Evolutionary conservation across 1,284 basidiomycete species (phyloP), one percentile per base, ranked within the genome.

Genomic region (Singerocomus inundabilis): DNA sequence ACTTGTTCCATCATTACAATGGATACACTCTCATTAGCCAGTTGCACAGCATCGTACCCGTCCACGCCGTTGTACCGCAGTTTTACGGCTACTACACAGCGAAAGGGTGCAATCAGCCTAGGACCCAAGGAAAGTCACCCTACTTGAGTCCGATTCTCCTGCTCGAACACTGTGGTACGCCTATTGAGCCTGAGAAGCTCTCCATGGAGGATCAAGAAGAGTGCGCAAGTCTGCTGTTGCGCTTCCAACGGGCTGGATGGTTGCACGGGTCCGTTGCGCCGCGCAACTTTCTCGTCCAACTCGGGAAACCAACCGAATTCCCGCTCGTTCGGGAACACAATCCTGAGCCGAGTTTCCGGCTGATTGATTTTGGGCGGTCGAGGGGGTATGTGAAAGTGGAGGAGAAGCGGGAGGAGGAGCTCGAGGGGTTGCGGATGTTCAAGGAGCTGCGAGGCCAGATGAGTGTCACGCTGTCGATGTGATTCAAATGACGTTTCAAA

Each of bases 321-420:
- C 73, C 70, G 3, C n/a, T n/a, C n/a, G n/a, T n/a, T n/a, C n/a
- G n/a, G n/a, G n/a, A 34, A 24, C 21, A 0, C 56, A 31, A 55
- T 7, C 49, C 58, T 0, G 57, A 63, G 13, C 64, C 16, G 52
- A 69, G 68, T 33, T 74, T 73, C 54, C 62, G 72, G 16, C n/a
- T 74, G 47, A 71, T 74, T 18, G 72, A 74, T 50, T 70, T 71
- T 29, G 72, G 72, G 25, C 49, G 63, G 47, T 64, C 63, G 39
- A 46, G 5, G 15, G 48, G 21, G 43, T 61, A 60, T 43, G 52
- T n/a, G n/a, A n/a, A n/a, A 1, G 54, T 54, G 15, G 60, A 0
- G 2, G 44, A 51, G 41, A 55, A 39, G 38, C 32, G 3, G 35
- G 0, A 0, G 2, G 57, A n/a, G n/a, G n/a, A n/a, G n/a, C n/a